Conservation (phyloP, 768 basidiomycete genomes). For the Lactarius sanguifluus region DNA sequence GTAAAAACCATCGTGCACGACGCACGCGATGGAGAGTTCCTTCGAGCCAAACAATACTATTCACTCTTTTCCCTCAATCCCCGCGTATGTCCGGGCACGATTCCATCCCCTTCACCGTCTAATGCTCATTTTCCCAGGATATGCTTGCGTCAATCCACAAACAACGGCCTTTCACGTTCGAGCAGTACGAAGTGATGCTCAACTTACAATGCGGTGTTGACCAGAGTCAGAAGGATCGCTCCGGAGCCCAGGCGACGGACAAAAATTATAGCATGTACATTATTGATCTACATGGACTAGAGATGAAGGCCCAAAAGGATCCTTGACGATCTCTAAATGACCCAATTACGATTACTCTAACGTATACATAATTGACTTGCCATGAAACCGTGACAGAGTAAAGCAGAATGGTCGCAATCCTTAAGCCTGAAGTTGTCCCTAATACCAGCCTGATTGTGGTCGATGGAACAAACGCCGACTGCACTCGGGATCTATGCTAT, state of each 20-base stretch:
- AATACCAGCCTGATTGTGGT: too few relatives aligned
- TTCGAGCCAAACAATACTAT: slow-evolving; percentile 78
- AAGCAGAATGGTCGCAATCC: too few relatives aligned
- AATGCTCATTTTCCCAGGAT: slow-evolving; percentile 44
- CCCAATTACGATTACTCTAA: slow-evolving; percentile 2
- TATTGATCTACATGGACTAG: slow-evolving; percentile 85
- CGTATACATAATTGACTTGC: slow-evolving; percentile 12
- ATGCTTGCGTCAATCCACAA: slow-evolving; percentile 72
- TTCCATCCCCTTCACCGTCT: not conserved
- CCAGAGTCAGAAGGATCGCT: slow-evolving; percentile 52
- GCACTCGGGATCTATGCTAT: too few relatives aligned
- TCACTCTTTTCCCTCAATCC: slow-evolving; percentile 73
- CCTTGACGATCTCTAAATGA: slow-evolving; percentile 19
- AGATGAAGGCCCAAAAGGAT: slow-evolving; percentile 51
- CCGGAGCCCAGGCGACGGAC: slow-evolving; percentile 54
- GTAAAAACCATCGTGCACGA: slow-evolving; percentile 73
- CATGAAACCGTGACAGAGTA: not conserved
- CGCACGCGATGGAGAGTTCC: slow-evolving; percentile 63
- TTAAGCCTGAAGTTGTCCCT: not conserved
- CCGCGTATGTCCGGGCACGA: slow-evolving; percentile 49
- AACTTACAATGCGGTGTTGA: slow-evolving; percentile 87
- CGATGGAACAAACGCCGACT: too few relatives aligned
- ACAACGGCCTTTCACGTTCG: slow-evolving; percentile 72
- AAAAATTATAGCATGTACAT: slow-evolving; percentile 83
- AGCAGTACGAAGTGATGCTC: slow-evolving; percentile 91